Evolutionary conservation across 225 moss, liverwort and hornwort species (phyloP).

Genomic region (Marchantia polymorpha): DNA sequence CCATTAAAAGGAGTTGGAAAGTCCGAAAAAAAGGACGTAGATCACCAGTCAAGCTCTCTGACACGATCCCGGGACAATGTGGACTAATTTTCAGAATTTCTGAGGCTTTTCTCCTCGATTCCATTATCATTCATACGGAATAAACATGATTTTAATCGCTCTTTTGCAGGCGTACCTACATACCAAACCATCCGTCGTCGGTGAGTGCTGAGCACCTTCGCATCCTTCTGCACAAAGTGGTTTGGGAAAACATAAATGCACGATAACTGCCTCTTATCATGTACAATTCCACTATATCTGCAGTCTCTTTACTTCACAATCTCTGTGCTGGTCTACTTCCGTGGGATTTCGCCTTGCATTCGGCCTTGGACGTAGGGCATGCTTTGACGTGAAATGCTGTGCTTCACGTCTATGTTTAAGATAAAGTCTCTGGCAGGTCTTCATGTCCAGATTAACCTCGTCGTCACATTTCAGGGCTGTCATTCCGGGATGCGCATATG

Average conservation of each 20-base stretch:
- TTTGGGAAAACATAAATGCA: neutral
- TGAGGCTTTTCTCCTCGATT: neutral
- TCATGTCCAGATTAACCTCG: neutral
- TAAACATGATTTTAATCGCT: neutral
- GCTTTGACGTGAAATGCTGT: neutral
- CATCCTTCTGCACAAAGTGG: neutral
- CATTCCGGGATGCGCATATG: constrained; percentile 36
- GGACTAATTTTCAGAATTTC: neutral
- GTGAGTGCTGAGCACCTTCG: constrained; percentile 17
- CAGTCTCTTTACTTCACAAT: neutral
- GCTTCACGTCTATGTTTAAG: neutral
- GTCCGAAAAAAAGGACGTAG: no score
- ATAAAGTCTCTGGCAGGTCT: neutral
- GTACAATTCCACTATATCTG: neutral
- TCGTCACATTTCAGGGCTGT: constrained; percentile 24
- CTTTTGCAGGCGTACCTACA: constrained; percentile 41
- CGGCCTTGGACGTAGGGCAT: neutral
- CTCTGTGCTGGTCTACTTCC: no score
- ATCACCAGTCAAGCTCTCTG: no score
- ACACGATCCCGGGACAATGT: no score
- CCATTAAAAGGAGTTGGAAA: no score
- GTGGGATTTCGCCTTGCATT: neutral
- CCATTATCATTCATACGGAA: neutral
- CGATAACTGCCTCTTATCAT: no score
- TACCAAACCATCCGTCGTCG: constrained; percentile 38